These are phyloP conservation scores for Cornus florida DNA, from an alignment of 148 eudicot genomes.

Conservation along the genomic window DNA sequence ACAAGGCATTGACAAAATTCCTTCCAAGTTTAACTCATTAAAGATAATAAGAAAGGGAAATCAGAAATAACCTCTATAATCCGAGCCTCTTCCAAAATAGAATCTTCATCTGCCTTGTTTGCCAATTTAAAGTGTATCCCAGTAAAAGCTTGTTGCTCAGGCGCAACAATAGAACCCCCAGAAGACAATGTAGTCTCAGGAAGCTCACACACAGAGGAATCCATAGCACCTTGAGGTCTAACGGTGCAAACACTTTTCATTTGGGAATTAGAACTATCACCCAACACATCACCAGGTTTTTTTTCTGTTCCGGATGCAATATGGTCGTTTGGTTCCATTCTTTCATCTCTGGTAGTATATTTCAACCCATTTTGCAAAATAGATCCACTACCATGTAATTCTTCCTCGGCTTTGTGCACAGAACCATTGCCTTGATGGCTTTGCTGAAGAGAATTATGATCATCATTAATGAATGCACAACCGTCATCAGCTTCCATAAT, in stretches of 20 bases:
- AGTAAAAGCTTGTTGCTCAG: conserved; percentile 40
- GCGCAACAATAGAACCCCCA: neutral
- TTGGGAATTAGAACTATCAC: conserved; percentile 25
- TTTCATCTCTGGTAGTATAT: conserved; percentile 21
- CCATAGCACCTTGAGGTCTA: conserved; percentile 24
- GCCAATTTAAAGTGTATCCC: conserved; percentile 38
- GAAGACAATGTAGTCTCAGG: conserved; percentile 1
- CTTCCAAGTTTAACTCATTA: conserved; percentile 14
- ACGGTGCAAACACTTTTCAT: conserved; percentile 32
- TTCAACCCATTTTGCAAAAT: conserved; percentile 37
- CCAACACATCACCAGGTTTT: conserved; percentile 13
- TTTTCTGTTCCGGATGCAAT: conserved; percentile 35
- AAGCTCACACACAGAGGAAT: conserved; percentile 18
- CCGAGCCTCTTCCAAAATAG: conserved; percentile 81
- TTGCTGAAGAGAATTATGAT: conserved; percentile 17
- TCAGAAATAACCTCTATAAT: conserved; percentile 69
- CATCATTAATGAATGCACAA: conserved; percentile 28
- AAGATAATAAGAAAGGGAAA: conserved; percentile 3
- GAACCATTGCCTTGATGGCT: conserved; percentile 39
- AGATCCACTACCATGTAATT: conserved; percentile 25
- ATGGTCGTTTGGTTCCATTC: conserved; percentile 28
- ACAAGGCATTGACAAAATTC: conserved; percentile 4
- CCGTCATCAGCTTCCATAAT: conserved; percentile 30
- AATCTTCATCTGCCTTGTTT: conserved; percentile 73
- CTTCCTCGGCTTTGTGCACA: conserved; percentile 33